Percentiles rank a stretch among this genome's conserved stretches.
Evolutionary conservation across 805 yeast genomes (phyloP).

Genomic region (Candida ortonii): DNA sequence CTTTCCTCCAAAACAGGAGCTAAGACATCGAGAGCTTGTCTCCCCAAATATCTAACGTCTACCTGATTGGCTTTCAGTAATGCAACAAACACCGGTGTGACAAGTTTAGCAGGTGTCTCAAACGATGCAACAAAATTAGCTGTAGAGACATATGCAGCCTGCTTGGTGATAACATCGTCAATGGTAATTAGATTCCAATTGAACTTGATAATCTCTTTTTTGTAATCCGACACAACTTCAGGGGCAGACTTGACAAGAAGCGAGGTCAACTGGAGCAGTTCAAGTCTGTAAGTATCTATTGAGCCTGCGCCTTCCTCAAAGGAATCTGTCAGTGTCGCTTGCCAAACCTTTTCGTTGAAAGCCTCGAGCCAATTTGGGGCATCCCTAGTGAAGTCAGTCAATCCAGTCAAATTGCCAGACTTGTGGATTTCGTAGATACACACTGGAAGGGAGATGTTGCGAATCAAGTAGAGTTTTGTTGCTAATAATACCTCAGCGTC

Average conservation of each 20-base stretch:
- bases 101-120: conserved; percentile 85
- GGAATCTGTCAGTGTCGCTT: conserved; percentile 50
- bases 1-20: conserved; percentile 84
- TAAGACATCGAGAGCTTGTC: conserved; percentile 80
- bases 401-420: conserved; percentile 34
- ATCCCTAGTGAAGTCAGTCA: conserved; percentile 18
- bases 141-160: conserved; percentile 87
- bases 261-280: conserved; percentile 78
- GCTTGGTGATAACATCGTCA: conserved; percentile 86
- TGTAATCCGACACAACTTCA: conserved; percentile 49
- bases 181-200: conserved; percentile 91
- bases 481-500: conserved; percentile 42
- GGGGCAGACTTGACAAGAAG: conserved; percentile 70
- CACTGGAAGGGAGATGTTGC: conserved; percentile 61
- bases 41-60: conserved; percentile 79
- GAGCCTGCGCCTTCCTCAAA: conserved; percentile 60
- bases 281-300: conserved; percentile 71
- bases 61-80: conserved; percentile 77
- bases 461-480: conserved; percentile 61
- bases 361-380: conserved; percentile 61
- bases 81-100: conserved; percentile 90
- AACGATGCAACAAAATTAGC: conserved; percentile 81
- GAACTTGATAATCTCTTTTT: conserved; percentile 86
- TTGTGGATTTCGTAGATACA: conserved; percentile 58
- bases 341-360: conserved; percentile 72